A percentile compares a stretch with the other conserved stretches of the same genome.
Evolutionary conservation across 2,329 filamentous ascomycete species (phyloP).

Genomic region (Malbranchea zuffiana): DNA sequence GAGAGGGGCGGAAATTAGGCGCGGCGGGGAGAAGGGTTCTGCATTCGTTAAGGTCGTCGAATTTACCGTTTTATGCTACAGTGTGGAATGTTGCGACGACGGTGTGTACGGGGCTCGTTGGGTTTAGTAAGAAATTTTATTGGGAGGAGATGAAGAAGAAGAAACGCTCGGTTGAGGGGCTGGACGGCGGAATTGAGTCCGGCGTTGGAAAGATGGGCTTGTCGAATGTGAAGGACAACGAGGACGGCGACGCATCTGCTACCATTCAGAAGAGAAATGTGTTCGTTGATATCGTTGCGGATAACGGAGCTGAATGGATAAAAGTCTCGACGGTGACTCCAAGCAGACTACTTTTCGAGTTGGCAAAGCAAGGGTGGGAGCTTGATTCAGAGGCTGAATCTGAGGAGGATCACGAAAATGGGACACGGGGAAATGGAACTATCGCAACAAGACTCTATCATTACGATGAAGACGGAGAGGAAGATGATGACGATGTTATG

Average conservation of each 20-base stretch:
- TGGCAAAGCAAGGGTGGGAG: slow-evolving; percentile 58
- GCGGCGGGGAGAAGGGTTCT: slow-evolving; percentile 27
- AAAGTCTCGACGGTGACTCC: slow-evolving; percentile 58
- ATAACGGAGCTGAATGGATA: slow-evolving; percentile 54
- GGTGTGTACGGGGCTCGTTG: slow-evolving; percentile 43
- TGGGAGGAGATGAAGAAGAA: slow-evolving; percentile 25
- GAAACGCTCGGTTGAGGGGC: slow-evolving; percentile 9
- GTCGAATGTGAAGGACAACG: slow-evolving; percentile 7
- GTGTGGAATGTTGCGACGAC: slow-evolving; percentile 54
- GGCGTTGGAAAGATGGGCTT: slow-evolving; percentile 5
- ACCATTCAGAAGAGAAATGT: slow-evolving; percentile 39
- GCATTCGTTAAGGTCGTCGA: slow-evolving; percentile 54
- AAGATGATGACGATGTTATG: slow-evolving; percentile 45
- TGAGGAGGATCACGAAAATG: slow-evolving; percentile 33
- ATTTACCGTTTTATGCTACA: slow-evolving; percentile 53
- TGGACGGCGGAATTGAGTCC: not conserved
- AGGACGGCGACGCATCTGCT: slow-evolving; percentile 24
- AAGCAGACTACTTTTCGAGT: slow-evolving; percentile 53
- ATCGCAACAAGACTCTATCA: slow-evolving; percentile 26
- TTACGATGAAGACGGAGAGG: slow-evolving; percentile 30
- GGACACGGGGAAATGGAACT: slow-evolving; percentile 16
- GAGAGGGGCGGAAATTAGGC: slow-evolving; percentile 9
- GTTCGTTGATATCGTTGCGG: slow-evolving; percentile 53
- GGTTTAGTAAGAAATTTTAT: slow-evolving; percentile 48
- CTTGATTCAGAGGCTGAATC: slow-evolving; percentile 36